These are phyloP conservation scores for Thelonectria rubi DNA, from an alignment of 2,329 filamentous ascomycete genomes.

Conservation along the genomic window DNA sequence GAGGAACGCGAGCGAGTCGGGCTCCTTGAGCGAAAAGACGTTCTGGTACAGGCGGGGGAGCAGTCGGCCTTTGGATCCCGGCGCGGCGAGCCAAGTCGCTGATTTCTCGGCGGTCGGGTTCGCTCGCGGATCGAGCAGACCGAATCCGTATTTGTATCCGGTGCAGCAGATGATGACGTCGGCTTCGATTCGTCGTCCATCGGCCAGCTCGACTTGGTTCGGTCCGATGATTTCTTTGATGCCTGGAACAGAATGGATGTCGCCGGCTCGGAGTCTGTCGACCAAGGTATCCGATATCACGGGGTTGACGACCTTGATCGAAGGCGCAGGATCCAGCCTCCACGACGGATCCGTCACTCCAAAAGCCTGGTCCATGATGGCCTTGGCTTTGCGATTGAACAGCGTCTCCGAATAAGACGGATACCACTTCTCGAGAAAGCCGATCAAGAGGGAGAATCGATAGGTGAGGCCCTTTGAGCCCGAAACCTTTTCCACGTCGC, in stretches of 20 bases:
- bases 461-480: constrained; percentile 47
- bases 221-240: constrained; percentile 39
- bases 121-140: constrained; percentile 33
- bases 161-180: constrained; percentile 50
- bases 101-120: constrained; percentile 31
- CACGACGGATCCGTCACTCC: constrained; percentile 38
- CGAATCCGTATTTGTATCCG: constrained; percentile 49
- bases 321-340: constrained; percentile 41
- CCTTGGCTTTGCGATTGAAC: constrained; percentile 27
- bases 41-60: constrained; percentile 54
- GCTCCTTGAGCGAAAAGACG: constrained; percentile 53
- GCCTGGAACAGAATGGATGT: constrained; percentile 46
- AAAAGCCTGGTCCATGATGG: constrained; percentile 33
- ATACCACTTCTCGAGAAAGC: constrained; percentile 40
- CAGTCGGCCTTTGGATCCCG: constrained; percentile 36
- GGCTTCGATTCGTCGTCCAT: constrained; percentile 43
- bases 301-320: constrained; percentile 39
- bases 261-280: constrained; percentile 49
- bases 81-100: constrained; percentile 29
- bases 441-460: constrained; percentile 43
- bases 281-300: constrained; percentile 44
- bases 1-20: constrained; percentile 53
- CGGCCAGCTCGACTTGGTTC: constrained; percentile 42
- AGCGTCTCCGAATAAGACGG: constrained; percentile 29
- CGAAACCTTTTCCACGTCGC: constrained; percentile 45